Percentiles rank a stretch among this genome's conserved stretches.
phyloP scores from a whole-genome alignment of 768 basidiomycete species.

The Suillus brevipes region DNA sequence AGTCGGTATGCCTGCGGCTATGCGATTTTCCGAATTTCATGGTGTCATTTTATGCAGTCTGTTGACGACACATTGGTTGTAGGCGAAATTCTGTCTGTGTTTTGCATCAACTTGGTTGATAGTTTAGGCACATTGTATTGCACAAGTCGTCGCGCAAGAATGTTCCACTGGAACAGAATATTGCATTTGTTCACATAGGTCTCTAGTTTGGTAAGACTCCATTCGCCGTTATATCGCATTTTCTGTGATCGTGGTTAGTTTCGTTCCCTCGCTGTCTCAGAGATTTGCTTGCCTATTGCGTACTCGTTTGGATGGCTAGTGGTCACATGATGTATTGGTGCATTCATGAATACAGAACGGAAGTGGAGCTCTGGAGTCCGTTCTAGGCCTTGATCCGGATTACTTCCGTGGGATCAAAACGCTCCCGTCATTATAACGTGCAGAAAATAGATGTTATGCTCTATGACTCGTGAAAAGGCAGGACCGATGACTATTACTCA shows the following conservation, averaged over 20 bases:
- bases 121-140: neutral
- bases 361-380: neutral
- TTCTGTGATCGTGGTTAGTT: neutral
- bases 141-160: neutral
- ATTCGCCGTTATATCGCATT: neutral
- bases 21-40: neutral
- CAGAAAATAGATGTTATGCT: neutral
- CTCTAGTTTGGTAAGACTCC: neutral
- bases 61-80: neutral
- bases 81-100: neutral
- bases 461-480: neutral
- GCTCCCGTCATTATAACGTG: neutral
- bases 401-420: neutral
- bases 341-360: neutral
- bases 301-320: neutral
- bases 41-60: neutral
- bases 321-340: neutral
- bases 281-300: neutral
- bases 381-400: neutral
- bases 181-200: neutral
- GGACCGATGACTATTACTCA: neutral
- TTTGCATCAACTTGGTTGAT: neutral
- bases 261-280: neutral
- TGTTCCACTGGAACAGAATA: neutral
- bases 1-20: neutral